Conservation (phyloP, 305 asterid species). For the Solanum hybrid region DNA sequence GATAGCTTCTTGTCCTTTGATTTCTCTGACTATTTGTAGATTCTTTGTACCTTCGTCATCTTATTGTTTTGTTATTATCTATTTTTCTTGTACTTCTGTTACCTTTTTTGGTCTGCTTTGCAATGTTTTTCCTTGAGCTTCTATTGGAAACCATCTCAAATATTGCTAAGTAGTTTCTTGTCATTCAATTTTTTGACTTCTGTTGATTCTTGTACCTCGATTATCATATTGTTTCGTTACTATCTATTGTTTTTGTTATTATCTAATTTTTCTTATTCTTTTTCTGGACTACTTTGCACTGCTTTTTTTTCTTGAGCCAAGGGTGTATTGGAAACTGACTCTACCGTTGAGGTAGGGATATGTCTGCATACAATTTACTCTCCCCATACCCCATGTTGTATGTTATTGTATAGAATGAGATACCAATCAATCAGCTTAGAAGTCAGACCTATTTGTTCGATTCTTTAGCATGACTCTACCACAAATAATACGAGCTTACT, state of each 20-base stretch:
- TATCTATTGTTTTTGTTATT: too few species aligned
- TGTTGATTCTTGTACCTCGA: too few species aligned
- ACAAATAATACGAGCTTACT: neutral
- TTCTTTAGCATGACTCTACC: neutral
- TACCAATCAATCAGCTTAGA: neutral
- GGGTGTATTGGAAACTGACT: neutral
- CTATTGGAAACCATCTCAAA: too few species aligned
- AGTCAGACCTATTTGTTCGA: neutral
- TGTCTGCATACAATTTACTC: neutral
- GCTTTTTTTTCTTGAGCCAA: neutral
- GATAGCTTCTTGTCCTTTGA: neutral
- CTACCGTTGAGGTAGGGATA: neutral
- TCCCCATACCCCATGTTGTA: neutral
- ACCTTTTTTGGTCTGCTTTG: too few species aligned
- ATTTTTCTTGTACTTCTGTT: too few species aligned
- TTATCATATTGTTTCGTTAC: too few species aligned
- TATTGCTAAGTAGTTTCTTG: too few species aligned
- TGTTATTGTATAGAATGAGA: neutral
- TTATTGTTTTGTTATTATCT: neutral
- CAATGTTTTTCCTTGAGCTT: too few species aligned
- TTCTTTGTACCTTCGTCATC: neutral
- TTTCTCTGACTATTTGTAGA: neutral
- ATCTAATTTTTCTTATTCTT: neutral
- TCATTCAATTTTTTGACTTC: too few species aligned
- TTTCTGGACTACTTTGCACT: neutral